These are phyloP conservation scores for Didymosphaeria variabile DNA, from an alignment of 2,329 filamentous ascomycete genomes.

Conservation along the genomic window DNA sequence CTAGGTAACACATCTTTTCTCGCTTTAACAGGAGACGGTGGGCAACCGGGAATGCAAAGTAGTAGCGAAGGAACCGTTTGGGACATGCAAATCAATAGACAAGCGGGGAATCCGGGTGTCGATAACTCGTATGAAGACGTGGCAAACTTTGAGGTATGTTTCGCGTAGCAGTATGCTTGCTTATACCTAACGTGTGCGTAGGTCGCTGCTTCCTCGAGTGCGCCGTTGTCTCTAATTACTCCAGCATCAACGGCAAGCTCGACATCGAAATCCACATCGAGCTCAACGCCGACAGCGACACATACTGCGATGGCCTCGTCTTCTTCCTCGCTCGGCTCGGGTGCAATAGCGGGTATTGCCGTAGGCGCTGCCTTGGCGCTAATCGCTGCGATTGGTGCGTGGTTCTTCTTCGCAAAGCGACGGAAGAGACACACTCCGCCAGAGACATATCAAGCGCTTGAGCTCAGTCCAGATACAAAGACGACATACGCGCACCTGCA, in stretches of 20 bases:
- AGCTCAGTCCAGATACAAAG: background rate
- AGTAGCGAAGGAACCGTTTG: slow-evolving; percentile 16
- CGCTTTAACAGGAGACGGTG: slow-evolving; percentile 3
- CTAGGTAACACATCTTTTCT: slow-evolving; percentile 17
- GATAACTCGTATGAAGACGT: slow-evolving; percentile 11
- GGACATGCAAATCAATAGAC: slow-evolving; percentile 24
- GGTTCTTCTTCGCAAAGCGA: slow-evolving; percentile 10
- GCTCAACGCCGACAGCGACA: slow-evolving; percentile 9
- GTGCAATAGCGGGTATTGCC: slow-evolving; percentile 25
- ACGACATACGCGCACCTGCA: slow-evolving; percentile 2
- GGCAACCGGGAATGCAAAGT: slow-evolving; percentile 20
- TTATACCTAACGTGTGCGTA: background rate
- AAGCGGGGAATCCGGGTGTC: slow-evolving; percentile 9
- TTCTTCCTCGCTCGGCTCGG: slow-evolving; percentile 14
- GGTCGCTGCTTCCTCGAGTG: background rate
- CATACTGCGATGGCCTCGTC: slow-evolving; percentile 1
- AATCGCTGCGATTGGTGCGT: background rate
- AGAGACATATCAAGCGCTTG: background rate
- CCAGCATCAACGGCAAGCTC: background rate
- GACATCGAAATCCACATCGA: background rate
- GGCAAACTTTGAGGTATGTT: slow-evolving; percentile 5
- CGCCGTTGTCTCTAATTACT: background rate
- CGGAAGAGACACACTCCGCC: slow-evolving; percentile 2
- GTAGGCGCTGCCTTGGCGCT: slow-evolving; percentile 16
- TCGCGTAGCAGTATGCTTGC: no score